Base-by-base conservation (phyloP, 768 basidiomycete genomes). In the Ramaria rubella region DNA sequence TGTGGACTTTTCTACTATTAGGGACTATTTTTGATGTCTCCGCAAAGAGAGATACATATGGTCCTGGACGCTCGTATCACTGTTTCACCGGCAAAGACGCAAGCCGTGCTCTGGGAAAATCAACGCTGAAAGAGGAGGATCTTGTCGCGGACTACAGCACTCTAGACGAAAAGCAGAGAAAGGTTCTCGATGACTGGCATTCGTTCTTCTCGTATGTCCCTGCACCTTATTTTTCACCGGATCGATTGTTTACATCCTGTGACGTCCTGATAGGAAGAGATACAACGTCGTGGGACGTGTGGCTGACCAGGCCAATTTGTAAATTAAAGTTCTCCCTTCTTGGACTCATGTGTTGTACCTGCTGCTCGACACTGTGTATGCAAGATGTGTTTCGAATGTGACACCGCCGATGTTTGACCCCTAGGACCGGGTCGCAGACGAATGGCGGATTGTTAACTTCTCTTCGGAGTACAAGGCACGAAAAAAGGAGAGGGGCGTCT, bases 81-180 rank as follows among this genome's bases (percentile, higher is more conserved):
- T 71, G 95, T 21, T 97, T 98, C 68, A 91, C 94, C 30, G 95
- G 94, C 44, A 95, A 90, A 72, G 95, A 99, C 65, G 95, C 85
- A 0, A 94, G 91, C 7, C 82, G 77, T 60, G 95, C 87, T 0
- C 75, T 99, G 6, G 95, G 93, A 42, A 85, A 85, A 82, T 93
- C 90, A 51, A 94, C 90, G 63, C 72, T 96, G 62, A 89, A 90
- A 53, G 71, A 75, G 4, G 87, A 92, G 69, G 85, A 98, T 65
- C 95, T 94, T 9, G 77, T 93, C 1, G 72, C 92, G 12, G 94
- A 99, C 66, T 96, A 90, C 67, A 90, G 86, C 63, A 69, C 63
- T 0, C 76, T 99, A 52, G 76, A 80, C 42, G 84, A 83, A 59
- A 79, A 80, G 59, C 89, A 94, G 63, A 70, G 66, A 68, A 88